A percentile compares a stretch with the other conserved stretches of the same genome.
These are phyloP conservation scores for Drechslerella stenobrocha DNA, from an alignment of 2,329 filamentous ascomycete species.

Conservation along the genomic window DNA sequence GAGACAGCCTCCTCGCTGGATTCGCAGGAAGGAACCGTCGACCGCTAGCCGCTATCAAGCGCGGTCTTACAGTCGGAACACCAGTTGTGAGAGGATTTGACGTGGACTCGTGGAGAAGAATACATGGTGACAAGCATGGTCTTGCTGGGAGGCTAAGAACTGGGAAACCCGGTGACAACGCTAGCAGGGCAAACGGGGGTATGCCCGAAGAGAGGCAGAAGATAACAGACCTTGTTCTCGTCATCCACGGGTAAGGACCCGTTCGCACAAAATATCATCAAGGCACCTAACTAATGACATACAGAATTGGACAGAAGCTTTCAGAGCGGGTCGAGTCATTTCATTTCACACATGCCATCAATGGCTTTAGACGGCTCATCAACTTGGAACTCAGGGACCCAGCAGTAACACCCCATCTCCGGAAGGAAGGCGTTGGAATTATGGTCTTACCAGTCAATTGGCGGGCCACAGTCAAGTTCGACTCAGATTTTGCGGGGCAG, in stretches of 20 bases:
- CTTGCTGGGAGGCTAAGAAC: slow-evolving; percentile 56
- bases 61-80: slow-evolving; percentile 78
- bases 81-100: slow-evolving; percentile 90
- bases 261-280: neutral
- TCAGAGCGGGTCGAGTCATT: slow-evolving; percentile 94
- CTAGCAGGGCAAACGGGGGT: slow-evolving; percentile 60
- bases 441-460: slow-evolving; percentile 96
- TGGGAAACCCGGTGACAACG: slow-evolving; percentile 50
- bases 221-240: slow-evolving; percentile 83
- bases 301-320: slow-evolving; percentile 83
- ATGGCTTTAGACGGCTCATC: slow-evolving; percentile 80
- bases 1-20: slow-evolving; percentile 74
- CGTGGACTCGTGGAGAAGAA: slow-evolving; percentile 74
- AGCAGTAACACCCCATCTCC: slow-evolving; percentile 72
- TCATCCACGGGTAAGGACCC: slow-evolving; percentile 71
- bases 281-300: neutral
- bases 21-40: slow-evolving; percentile 58
- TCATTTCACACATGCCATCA: slow-evolving; percentile 95
- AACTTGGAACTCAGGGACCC: slow-evolving; percentile 79
- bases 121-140: slow-evolving; percentile 55
- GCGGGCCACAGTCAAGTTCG: slow-evolving; percentile 84
- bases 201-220: slow-evolving; percentile 67
- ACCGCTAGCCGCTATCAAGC: slow-evolving; percentile 81
- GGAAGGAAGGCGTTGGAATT: slow-evolving; percentile 73
- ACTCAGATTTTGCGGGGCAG: slow-evolving; percentile 68